Evolutionary conservation across 768 basidiomycete species (phyloP).

Genomic region (Mycena alexandri): DNA sequence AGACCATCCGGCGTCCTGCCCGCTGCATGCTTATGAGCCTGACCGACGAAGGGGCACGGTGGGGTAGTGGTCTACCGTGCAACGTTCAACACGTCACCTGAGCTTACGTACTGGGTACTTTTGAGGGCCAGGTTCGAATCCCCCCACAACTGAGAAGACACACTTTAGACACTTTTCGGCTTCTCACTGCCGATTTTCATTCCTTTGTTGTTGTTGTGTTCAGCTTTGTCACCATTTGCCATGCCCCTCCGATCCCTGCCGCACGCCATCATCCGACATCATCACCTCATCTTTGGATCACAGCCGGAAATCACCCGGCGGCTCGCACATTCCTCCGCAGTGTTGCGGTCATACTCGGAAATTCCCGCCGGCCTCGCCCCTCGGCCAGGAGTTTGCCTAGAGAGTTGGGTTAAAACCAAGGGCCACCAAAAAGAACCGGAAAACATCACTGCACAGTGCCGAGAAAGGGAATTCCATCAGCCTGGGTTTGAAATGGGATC

Average conservation of each 20-base stretch:
- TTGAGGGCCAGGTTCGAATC: slow-evolving; percentile 18
- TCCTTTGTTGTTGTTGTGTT: slow-evolving; percentile 1
- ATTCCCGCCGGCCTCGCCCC: slow-evolving; percentile 10
- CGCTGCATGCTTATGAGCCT: too few species aligned
- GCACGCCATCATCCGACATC: slow-evolving; percentile 2
- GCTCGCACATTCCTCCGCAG: slow-evolving; percentile 4
- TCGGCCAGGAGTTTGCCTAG: slow-evolving; percentile 1
- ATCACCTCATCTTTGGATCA: slow-evolving; percentile 4
- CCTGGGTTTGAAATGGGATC: slow-evolving; percentile 9
- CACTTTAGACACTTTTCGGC: slow-evolving; percentile 29
- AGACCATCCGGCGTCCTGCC: too few species aligned
- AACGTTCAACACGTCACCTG: slow-evolving; percentile 17
- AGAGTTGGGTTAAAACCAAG: slow-evolving; percentile 1
- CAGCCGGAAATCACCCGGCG: slow-evolving; percentile 3
- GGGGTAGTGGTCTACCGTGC: slow-evolving; percentile 24
- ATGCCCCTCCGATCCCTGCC: too few species aligned
- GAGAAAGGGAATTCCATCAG: slow-evolving; percentile 9
- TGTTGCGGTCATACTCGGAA: slow-evolving; percentile 10
- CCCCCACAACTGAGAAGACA: slow-evolving; percentile 18
- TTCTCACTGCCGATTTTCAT: slow-evolving; percentile 24
- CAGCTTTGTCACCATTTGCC: slow-evolving; percentile 7
- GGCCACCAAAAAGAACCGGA: not conserved
- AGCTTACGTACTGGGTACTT: not conserved
- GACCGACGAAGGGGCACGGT: slow-evolving; percentile 10
- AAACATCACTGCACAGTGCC: slow-evolving; percentile 7